Evolutionary conservation across 176 grass and related monocot species (phyloP).

Genomic region (Lolium multiflorum): DNA sequence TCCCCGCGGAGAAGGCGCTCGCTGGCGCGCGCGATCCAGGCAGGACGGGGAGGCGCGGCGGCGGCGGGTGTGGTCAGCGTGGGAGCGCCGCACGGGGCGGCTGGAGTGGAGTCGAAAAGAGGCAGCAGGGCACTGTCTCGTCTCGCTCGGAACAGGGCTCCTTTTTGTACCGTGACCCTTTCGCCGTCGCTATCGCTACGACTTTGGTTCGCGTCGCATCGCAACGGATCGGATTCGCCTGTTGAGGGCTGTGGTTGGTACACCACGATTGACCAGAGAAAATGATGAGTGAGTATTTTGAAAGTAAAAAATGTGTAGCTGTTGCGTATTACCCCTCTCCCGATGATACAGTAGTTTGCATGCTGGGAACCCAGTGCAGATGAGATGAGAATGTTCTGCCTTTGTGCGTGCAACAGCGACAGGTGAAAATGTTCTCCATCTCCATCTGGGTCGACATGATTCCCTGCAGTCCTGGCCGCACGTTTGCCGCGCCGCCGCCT

Average conservation of each 20-base stretch:
- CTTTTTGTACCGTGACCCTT: neutral
- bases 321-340: too few species aligned
- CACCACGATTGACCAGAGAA: too few species aligned
- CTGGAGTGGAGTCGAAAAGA: neutral
- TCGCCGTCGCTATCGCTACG: neutral
- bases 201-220: neutral
- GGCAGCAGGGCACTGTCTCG: neutral
- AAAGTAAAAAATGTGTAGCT: too few species aligned
- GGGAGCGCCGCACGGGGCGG: constrained; percentile 36
- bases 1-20: neutral
- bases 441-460: too few species aligned
- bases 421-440: too few species aligned
- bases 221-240: neutral
- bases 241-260: neutral
- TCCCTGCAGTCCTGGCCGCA: too few species aligned
- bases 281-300: too few species aligned
- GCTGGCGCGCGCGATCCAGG: constrained; percentile 36
- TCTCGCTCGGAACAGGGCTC: neutral
- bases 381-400: too few species aligned
- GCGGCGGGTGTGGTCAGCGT: constrained; percentile 3
- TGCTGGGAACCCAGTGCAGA: too few species aligned
- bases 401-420: too few species aligned
- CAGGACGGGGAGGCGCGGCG: neutral
- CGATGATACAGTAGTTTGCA: too few species aligned
- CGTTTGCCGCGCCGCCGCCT: neutral